Evolutionary conservation across 2,329 filamentous ascomycete species (phyloP).

Genomic region (Alternaria postmessia): DNA sequence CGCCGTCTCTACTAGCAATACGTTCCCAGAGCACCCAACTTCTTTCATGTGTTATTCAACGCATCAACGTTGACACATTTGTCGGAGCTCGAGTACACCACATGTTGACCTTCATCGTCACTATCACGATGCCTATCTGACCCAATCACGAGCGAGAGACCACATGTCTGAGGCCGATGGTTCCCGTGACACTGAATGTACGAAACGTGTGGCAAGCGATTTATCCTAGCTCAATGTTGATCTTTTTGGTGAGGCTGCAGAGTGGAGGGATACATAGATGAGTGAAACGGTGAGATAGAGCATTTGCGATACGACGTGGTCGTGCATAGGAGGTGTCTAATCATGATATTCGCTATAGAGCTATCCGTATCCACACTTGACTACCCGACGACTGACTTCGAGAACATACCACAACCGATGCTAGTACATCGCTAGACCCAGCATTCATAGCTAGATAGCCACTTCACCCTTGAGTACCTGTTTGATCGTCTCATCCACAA

Average conservation of each 20-base stretch:
- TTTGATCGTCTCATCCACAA: slow-evolving; percentile 15
- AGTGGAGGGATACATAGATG: not conserved
- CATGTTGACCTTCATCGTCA: not conserved
- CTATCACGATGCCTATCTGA: too few relatives aligned
- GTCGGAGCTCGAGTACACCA: not conserved
- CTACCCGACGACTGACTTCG: not conserved
- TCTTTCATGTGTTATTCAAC: not conserved
- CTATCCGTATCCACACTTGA: not conserved
- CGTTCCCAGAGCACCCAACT: not conserved
- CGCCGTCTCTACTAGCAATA: not conserved
- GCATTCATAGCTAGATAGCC: not conserved
- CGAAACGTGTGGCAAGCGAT: not conserved
- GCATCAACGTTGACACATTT: not conserved
- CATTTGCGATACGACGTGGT: not conserved
- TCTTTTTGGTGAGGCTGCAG: not conserved
- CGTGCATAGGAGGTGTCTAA: not conserved
- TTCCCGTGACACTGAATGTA: not conserved
- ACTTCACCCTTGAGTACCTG: not conserved
- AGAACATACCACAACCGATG: not conserved
- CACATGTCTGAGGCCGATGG: not conserved
- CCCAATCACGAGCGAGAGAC: not conserved
- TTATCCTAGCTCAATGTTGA: not conserved
- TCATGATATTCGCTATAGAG: not conserved
- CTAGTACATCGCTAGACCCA: not conserved
- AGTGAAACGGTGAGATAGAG: not conserved